phyloP scores from a whole-genome alignment of 2,329 filamentous ascomycete genomes.

The Zymoseptoria passerinii region DNA sequence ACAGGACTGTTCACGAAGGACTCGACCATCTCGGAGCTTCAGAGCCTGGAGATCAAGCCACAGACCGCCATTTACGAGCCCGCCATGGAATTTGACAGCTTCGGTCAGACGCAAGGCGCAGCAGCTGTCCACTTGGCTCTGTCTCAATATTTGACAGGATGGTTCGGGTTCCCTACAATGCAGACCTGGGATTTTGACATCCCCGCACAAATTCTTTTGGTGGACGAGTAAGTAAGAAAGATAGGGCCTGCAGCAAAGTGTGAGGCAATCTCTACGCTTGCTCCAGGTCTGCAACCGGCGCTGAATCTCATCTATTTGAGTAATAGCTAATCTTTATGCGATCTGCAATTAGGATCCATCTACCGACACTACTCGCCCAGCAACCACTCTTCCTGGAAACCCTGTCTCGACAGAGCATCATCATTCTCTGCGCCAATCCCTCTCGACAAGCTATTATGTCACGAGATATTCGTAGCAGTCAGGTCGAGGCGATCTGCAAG shows the following conservation, averaged over 20 bases:
- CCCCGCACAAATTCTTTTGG: slow-evolving; percentile 15
- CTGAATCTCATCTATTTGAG: too few relatives aligned
- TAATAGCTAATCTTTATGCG: too few relatives aligned
- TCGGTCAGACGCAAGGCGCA: slow-evolving; percentile 15
- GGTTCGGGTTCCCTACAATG: slow-evolving; percentile 18
- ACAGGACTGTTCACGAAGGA: slow-evolving; percentile 19
- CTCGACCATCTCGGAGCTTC: slow-evolving; percentile 38
- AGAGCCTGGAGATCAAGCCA: slow-evolving; percentile 31
- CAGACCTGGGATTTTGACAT: slow-evolving; percentile 18
- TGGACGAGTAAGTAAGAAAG: slow-evolving; percentile 11
- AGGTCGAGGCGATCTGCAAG: slow-evolving; percentile 15
- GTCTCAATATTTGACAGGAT: slow-evolving; percentile 16
- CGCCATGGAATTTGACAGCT: slow-evolving; percentile 15
- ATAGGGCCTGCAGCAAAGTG: too few relatives aligned
- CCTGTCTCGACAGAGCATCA: slow-evolving; percentile 18
- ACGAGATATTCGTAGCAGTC: slow-evolving; percentile 14
- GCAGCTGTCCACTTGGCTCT: slow-evolving; percentile 16
- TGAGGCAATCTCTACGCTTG: too few relatives aligned
- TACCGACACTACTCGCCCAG: slow-evolving; percentile 13
- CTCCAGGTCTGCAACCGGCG: too few relatives aligned
- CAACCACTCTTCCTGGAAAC: slow-evolving; percentile 11
- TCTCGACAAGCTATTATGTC: slow-evolving; percentile 18
- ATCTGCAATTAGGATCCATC: slow-evolving; percentile 7
- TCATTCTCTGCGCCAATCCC: slow-evolving; percentile 29
- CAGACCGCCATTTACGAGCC: slow-evolving; percentile 19